Conservation (phyloP, 768 basidiomycete species). For the Rhizopogon sp. region DNA sequence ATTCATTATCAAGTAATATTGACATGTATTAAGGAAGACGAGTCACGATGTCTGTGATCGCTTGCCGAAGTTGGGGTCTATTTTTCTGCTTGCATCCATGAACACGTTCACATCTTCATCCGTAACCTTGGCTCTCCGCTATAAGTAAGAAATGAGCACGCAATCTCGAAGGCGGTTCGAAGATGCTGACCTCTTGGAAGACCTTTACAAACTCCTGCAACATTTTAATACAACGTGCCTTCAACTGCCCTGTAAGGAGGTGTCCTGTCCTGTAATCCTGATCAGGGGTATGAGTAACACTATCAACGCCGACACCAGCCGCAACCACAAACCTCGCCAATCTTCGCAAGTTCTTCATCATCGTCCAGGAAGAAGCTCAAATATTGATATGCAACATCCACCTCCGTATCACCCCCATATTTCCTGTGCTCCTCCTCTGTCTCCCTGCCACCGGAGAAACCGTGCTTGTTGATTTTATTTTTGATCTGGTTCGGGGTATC, state of each 20-base stretch:
- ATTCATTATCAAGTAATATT: background rate
- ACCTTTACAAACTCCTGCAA: constrained; percentile 78
- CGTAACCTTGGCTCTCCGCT: constrained; percentile 79
- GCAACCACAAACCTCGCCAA: constrained; percentile 60
- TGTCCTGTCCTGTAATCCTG: constrained; percentile 91
- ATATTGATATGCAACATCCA: constrained; percentile 96
- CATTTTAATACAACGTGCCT: constrained; percentile 78
- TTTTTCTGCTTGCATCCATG: constrained; percentile 79
- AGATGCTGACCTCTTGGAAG: constrained; percentile 70
- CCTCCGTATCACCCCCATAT: constrained; percentile 88
- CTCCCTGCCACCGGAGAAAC: constrained; percentile 92
- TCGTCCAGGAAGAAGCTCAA: constrained; percentile 93
- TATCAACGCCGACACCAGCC: background rate
- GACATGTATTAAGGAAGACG: background rate
- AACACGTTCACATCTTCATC: constrained; percentile 70
- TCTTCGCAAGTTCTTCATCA: constrained; percentile 75
- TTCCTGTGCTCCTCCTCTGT: constrained; percentile 92
- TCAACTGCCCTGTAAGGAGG: constrained; percentile 87
- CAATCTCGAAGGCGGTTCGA: background rate
- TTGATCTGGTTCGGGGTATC: constrained; percentile 92
- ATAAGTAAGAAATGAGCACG: constrained; percentile 9
- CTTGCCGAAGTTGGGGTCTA: constrained; percentile 52
- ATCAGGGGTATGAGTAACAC: constrained; percentile 2
- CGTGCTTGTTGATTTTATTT: constrained; percentile 95
- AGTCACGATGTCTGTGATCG: constrained; percentile 5